Conservation (phyloP, 768 basidiomycete genomes). For the Termitomyces sp. region DNA sequence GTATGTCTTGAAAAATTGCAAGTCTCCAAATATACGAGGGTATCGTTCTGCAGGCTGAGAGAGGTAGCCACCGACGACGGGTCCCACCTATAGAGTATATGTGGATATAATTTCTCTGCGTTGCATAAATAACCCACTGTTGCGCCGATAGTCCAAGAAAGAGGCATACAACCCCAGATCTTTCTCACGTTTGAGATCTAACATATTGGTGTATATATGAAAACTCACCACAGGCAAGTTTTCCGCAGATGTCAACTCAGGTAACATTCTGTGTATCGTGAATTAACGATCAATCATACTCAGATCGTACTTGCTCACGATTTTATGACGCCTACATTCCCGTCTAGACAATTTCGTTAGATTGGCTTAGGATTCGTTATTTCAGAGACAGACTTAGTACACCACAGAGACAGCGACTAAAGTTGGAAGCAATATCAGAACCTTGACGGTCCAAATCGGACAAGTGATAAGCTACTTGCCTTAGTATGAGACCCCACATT, state of each 20-base stretch:
- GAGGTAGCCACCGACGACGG: slow-evolving; percentile 47
- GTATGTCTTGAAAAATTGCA: slow-evolving; percentile 35
- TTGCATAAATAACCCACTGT: neutral
- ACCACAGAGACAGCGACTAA: slow-evolving; percentile 1
- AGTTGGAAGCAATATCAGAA: neutral
- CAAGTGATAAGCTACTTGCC: slow-evolving; percentile 22
- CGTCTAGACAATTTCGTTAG: slow-evolving; percentile 25
- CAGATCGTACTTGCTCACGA: slow-evolving; percentile 18
- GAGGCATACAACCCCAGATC: slow-evolving; percentile 1
- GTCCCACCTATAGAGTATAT: slow-evolving; percentile 18
- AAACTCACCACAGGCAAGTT: neutral
- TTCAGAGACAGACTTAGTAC: slow-evolving; percentile 36
- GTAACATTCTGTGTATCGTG: neutral
- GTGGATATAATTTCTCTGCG: neutral
- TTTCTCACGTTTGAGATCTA: neutral
- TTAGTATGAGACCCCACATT: slow-evolving; percentile 56
- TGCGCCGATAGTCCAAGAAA: neutral
- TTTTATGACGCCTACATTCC: slow-evolving; percentile 66
- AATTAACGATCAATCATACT: neutral
- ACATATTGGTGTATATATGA: neutral
- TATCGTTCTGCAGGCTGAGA: slow-evolving; percentile 41
- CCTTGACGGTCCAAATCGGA: neutral
- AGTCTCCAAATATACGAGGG: slow-evolving; percentile 31
- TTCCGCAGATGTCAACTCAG: neutral
- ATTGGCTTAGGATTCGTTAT: neutral